These are phyloP conservation scores for Hypoxylon lenormandii DNA, from an alignment of 495 filamentous ascomycete species.

Conservation along the genomic window DNA sequence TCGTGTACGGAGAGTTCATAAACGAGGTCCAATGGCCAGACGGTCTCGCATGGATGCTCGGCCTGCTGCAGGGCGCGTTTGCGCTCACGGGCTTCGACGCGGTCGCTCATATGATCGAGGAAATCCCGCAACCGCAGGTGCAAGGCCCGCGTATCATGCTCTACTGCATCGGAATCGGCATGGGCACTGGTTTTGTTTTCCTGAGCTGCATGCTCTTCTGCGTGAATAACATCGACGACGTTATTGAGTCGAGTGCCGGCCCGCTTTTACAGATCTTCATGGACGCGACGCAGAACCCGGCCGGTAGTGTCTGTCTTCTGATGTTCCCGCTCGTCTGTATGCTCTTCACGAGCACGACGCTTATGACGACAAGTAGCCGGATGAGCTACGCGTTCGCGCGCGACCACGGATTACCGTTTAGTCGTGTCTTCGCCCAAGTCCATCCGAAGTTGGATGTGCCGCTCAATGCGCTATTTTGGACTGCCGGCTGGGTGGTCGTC, in stretches of 20 bases:
- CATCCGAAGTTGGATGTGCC: conserved; percentile 74
- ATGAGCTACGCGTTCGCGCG: conserved; percentile 83
- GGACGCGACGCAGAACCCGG: conserved; percentile 73
- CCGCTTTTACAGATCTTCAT: conserved; percentile 78
- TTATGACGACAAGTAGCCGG: conserved; percentile 81
- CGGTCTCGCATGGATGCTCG: conserved; percentile 65
- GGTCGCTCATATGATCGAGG: conserved; percentile 68
- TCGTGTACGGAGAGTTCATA: conserved; percentile 62
- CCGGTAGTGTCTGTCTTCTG: conserved; percentile 74
- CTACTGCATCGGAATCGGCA: conserved; percentile 74
- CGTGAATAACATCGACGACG: conserved; percentile 61
- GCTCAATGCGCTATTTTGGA: conserved; percentile 75
- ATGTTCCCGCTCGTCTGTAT: conserved; percentile 81
- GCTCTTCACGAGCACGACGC: conserved; percentile 74
- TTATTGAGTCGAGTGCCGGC: conserved; percentile 71
- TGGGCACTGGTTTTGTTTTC: conserved; percentile 67
- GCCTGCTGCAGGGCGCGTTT: conserved; percentile 67
- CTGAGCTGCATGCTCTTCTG: conserved; percentile 69
- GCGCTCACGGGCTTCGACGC: conserved; percentile 67
- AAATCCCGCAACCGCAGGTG: conserved; percentile 76
- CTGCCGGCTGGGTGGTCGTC: conserved; percentile 71
- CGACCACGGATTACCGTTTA: conserved; percentile 77
- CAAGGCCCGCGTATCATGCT: conserved; percentile 80
- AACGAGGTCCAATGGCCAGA: conserved; percentile 68
- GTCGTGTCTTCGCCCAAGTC: conserved; percentile 71